These are phyloP conservation scores for Teunomyces lycoperdinae DNA, from an alignment of 805 yeast species.

Conservation along the genomic window DNA sequence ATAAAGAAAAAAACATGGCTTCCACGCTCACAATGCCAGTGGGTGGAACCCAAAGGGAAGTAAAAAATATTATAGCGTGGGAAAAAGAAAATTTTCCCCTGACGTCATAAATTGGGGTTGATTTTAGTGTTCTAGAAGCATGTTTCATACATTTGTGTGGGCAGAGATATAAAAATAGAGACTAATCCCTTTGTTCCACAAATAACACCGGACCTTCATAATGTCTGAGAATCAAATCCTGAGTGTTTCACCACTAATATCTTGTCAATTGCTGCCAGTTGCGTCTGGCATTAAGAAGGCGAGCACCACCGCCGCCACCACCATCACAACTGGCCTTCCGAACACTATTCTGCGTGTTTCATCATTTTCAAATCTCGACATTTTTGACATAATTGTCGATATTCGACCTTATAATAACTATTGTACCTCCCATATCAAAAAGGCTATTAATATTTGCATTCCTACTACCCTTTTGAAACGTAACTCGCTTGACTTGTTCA, in stretches of 20 bases:
- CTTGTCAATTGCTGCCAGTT: neutral
- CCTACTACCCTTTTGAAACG: conserved; percentile 46
- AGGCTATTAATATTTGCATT: conserved; percentile 38
- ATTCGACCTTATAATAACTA: conserved; percentile 39
- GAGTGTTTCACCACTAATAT: neutral
- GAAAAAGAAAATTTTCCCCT: neutral
- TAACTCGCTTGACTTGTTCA: conserved; percentile 29
- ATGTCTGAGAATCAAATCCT: neutral
- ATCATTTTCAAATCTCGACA: conserved; percentile 6
- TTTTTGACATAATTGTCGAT: conserved; percentile 28
- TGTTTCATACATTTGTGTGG: neutral
- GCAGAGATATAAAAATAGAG: neutral
- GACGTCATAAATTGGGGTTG: neutral
- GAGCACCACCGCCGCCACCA: neutral
- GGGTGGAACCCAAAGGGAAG: too few relatives aligned
- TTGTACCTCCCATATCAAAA: conserved; percentile 24
- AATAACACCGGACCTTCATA: neutral
- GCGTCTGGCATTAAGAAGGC: neutral
- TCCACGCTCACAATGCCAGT: neutral
- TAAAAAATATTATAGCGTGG: neutral
- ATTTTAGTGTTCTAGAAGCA: conserved; percentile 1
- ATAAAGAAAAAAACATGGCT: neutral
- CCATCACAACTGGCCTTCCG: neutral
- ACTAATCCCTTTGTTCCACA: neutral
- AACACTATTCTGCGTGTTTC: conserved; percentile 6